A percentile compares a stretch with the other conserved stretches of the same genome.
phyloP scores from a whole-genome alignment of 352 stramenopile species.

The Phytophthora pluvialis region DNA sequence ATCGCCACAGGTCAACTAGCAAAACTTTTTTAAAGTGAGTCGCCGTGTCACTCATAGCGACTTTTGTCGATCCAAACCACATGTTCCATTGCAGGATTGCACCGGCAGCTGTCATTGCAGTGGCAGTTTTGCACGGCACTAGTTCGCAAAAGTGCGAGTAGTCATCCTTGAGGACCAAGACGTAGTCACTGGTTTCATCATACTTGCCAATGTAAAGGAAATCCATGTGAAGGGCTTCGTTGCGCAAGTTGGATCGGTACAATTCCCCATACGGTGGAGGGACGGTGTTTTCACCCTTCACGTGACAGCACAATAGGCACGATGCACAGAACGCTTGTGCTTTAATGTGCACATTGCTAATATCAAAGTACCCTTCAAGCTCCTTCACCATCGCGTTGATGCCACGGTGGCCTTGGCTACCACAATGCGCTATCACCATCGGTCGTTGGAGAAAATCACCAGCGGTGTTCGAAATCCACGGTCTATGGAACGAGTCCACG shows the following conservation, averaged over 20 bases:
- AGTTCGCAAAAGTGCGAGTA: slow-evolving; percentile 10
- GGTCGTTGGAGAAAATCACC: not conserved
- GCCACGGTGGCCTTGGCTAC: not conserved
- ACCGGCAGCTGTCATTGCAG: not conserved
- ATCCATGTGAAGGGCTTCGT: slow-evolving; percentile 11
- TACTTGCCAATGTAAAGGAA: slow-evolving; percentile 9
- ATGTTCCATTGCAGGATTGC: slow-evolving; percentile 12
- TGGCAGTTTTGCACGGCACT: not conserved
- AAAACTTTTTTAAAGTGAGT: slow-evolving; percentile 11
- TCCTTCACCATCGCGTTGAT: slow-evolving; percentile 7
- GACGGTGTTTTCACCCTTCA: slow-evolving; percentile 6
- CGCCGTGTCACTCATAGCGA: slow-evolving; percentile 6
- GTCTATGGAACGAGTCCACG: not conserved
- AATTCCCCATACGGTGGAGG: not conserved
- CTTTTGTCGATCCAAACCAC: not conserved
- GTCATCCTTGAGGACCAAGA: slow-evolving; percentile 10
- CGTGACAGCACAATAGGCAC: slow-evolving; percentile 9
- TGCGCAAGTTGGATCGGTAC: not conserved
- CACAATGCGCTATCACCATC: slow-evolving; percentile 9
- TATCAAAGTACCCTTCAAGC: not conserved
- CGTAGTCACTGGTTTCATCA: slow-evolving; percentile 2
- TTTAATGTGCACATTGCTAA: slow-evolving; percentile 1
- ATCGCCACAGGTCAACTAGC: not conserved
- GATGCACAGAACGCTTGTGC: not conserved
- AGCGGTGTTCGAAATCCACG: too few relatives aligned